Conservation (phyloP, 2,329 filamentous ascomycete species). For the Ramularia collo-cygni region DNA sequence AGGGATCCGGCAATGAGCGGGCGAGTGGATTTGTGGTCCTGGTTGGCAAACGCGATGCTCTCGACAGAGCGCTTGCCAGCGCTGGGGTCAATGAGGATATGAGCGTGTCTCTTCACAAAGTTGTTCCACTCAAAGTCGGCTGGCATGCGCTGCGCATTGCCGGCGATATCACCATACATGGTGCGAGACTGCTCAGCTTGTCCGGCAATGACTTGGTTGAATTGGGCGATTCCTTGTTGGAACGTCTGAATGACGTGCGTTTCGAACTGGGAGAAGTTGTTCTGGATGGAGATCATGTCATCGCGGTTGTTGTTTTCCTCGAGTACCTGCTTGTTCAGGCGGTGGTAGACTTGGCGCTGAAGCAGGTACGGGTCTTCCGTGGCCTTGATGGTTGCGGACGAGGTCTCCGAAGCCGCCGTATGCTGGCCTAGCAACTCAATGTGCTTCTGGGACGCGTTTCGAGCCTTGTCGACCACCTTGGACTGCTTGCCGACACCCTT, state of each 20-base stretch:
- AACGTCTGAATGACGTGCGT: constrained; percentile 74
- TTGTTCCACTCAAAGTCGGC: constrained; percentile 86
- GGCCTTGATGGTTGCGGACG: constrained; percentile 62
- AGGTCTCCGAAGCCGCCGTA: constrained; percentile 70
- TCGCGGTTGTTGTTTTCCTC: constrained; percentile 96
- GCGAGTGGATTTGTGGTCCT: constrained; percentile 71
- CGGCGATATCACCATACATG: constrained; percentile 78
- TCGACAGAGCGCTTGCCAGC: constrained; percentile 67
- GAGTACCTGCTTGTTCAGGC: constrained; percentile 80
- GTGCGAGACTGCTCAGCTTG: constrained; percentile 76
- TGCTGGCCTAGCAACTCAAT: constrained; percentile 90
- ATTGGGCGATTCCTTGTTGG: constrained; percentile 74
- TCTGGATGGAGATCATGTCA: constrained; percentile 85
- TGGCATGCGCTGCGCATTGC: constrained; percentile 67
- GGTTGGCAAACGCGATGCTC: constrained; percentile 77
- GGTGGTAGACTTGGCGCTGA: constrained; percentile 71
- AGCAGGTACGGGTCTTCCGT: constrained; percentile 83
- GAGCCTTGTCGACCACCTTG: constrained; percentile 88
- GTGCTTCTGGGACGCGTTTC: constrained; percentile 82
- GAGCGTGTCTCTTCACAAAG: constrained; percentile 65
- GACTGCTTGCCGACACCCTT: constrained; percentile 74
- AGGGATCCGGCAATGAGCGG: constrained; percentile 80
- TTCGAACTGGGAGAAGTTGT: constrained; percentile 83
- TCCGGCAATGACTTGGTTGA: constrained; percentile 70
- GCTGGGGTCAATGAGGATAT: constrained; percentile 70